Percentiles rank a stretch among this genome's conserved stretches.
Evolutionary conservation across 495 filamentous ascomycete species (phyloP).

Genomic region (Rostrohypoxylon terebratum): DNA sequence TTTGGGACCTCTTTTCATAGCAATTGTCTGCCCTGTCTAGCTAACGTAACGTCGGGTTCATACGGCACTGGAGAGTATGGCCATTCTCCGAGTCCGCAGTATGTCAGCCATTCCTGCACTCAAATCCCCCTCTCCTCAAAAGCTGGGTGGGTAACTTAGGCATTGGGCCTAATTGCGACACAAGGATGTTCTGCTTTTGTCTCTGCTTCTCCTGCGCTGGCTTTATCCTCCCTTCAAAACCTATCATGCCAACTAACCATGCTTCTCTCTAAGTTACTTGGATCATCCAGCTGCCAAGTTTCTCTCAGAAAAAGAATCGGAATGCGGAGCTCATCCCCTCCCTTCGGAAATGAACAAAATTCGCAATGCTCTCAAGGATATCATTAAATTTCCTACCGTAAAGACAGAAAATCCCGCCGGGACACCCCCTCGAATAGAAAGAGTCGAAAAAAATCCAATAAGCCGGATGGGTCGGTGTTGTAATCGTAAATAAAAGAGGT

Average conservation of each 20-base stretch:
- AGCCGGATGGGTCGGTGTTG: conserved; percentile 21
- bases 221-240: background rate
- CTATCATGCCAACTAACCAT: background rate
- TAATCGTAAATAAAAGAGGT: background rate
- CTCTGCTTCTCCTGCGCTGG: conserved; percentile 4
- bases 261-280: conserved; percentile 7
- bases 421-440: conserved; percentile 42
- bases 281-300: conserved; percentile 6
- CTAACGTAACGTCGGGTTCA: background rate
- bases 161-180: background rate
- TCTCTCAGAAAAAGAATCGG: conserved; percentile 11
- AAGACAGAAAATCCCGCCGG: conserved; percentile 48
- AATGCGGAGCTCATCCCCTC: conserved; percentile 14
- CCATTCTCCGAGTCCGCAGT: background rate
- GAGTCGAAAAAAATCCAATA: conserved; percentile 41
- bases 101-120: background rate
- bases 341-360: conserved; percentile 17
- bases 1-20: conserved; percentile 6
- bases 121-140: conserved; percentile 3
- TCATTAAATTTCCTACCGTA: conserved; percentile 51
- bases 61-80: conserved; percentile 1
- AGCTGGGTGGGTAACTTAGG: background rate
- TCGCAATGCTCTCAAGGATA: conserved; percentile 49
- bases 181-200: background rate
- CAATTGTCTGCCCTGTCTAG: background rate